phyloP scores from a whole-genome alignment of 2,329 filamentous ascomycete genomes.

The Neofusicoccum umdonicola region DNA sequence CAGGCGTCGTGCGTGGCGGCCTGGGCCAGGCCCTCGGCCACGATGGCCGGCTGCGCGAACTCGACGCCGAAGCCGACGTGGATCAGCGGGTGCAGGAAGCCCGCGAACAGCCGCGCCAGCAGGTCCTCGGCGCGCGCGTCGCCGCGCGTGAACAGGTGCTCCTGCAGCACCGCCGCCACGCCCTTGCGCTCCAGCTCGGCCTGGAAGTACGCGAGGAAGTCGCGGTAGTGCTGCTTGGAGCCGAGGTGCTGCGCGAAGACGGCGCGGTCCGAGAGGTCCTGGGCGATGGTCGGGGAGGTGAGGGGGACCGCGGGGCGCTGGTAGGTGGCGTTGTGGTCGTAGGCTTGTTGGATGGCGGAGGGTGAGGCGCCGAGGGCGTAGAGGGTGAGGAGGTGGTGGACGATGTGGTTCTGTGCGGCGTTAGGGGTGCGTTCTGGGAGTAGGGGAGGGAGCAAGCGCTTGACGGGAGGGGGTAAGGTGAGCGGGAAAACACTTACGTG shows the following conservation, averaged over 20 bases:
- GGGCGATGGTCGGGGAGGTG: slow-evolving; percentile 48
- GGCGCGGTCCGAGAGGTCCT: slow-evolving; percentile 57
- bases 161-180: slow-evolving; percentile 60
- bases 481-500: slow-evolving; percentile 51
- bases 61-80: slow-evolving; percentile 84
- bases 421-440: background rate
- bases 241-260: slow-evolving; percentile 62
- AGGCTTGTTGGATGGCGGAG: slow-evolving; percentile 60
- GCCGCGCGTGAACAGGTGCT: slow-evolving; percentile 67
- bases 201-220: slow-evolving; percentile 77
- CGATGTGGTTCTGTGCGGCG: slow-evolving; percentile 64
- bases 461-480: background rate
- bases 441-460: background rate
- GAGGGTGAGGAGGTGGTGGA: slow-evolving; percentile 72
- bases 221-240: slow-evolving; percentile 63
- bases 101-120: slow-evolving; percentile 65
- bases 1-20: slow-evolving; percentile 65
- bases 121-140: slow-evolving; percentile 66
- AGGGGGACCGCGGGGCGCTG: slow-evolving; percentile 57
- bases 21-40: slow-evolving; percentile 78
- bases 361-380: slow-evolving; percentile 71
- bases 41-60: slow-evolving; percentile 75
- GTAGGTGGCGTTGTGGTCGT: slow-evolving; percentile 63
- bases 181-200: slow-evolving; percentile 64
- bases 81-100: slow-evolving; percentile 76